Base-by-base conservation (phyloP, 2,329 filamentous ascomycete genomes). In the Fusarium haematococcum region DNA sequence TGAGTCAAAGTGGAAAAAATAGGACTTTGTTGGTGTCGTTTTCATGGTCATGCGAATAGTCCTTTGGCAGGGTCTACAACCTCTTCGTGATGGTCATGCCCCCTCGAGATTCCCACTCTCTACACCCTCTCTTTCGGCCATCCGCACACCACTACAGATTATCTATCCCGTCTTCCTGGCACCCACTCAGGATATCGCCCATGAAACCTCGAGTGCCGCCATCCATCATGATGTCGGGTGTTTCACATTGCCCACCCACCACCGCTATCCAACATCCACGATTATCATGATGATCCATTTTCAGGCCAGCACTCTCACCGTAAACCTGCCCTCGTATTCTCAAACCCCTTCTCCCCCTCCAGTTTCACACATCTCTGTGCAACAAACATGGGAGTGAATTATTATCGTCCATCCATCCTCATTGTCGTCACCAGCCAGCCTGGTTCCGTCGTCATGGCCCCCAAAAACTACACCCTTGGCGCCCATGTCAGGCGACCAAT, bases 71-170 rank as follows among this genome's bases (percentile, higher is more conserved):
- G 43, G 58, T 43, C 63, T 45, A 65, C 71, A 74, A 72, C 68
- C 71, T 72, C 52, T 65, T 74, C 56, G 64, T 69, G 39, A 54
- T 69, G 68, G 71, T 74, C 71, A 75, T 70, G 45, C 71, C 71
- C 71, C 74, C 65, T 16, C 25, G 23, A 48, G 30, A 58, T 56
- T 57, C 50, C 63, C 68, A 69, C 65, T 50, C 52, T 74, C 63
- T 68, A 63, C 71, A 61, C 67, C 60, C 59, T 71, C 64, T 63
- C 52, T 27, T 50, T 65, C 6, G 9, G 9, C 23, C 35, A 5
- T 25, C 9, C 23, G 14, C 56, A 58, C 56, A 41, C 54, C 54
- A 57, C 23, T 37, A 27, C 25, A 57, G 20, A 35, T 35, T 23
- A 52, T 52, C 48, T 52, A 64, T 74, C 71, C 71, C 71, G 71